These are phyloP conservation scores for Akebia trifoliata DNA, from an alignment of 164 flowering plant species.

Conservation along the genomic window DNA sequence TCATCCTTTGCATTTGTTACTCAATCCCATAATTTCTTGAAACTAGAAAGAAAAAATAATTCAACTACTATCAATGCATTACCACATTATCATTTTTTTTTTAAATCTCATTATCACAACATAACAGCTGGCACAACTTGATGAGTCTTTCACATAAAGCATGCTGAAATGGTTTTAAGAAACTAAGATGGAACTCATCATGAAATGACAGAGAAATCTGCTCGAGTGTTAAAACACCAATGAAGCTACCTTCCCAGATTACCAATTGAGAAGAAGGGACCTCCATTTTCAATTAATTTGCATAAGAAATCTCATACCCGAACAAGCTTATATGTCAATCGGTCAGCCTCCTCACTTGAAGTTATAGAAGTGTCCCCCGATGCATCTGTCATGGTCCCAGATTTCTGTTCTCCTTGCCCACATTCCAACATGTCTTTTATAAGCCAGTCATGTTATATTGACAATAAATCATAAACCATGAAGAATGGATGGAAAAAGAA, in stretches of 20 bases:
- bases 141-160: too few relatives aligned
- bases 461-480: background rate
- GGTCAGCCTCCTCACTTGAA: conserved; percentile 15
- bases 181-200: too few relatives aligned
- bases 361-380: conserved; percentile 9
- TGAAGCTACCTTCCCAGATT: background rate
- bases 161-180: too few relatives aligned
- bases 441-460: conserved; percentile 11
- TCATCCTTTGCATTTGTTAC: too few relatives aligned
- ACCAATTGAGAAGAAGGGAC: background rate
- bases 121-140: too few relatives aligned
- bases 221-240: too few relatives aligned
- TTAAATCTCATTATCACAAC: too few relatives aligned
- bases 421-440: conserved; percentile 13
- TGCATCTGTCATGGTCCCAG: conserved; percentile 5
- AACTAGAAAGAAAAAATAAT: too few relatives aligned
- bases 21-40: too few relatives aligned
- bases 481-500: background rate
- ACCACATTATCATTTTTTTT: too few relatives aligned
- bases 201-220: too few relatives aligned
- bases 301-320: conserved; percentile 20
- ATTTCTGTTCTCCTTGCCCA: conserved; percentile 10
- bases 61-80: too few relatives aligned
- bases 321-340: conserved; percentile 18
- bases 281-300: background rate